Percentiles rank a stretch among this genome's conserved stretches.
Evolutionary conservation across 2,329 filamentous ascomycete genomes (phyloP).

Genomic region (Ophiosphaerella korrae): DNA sequence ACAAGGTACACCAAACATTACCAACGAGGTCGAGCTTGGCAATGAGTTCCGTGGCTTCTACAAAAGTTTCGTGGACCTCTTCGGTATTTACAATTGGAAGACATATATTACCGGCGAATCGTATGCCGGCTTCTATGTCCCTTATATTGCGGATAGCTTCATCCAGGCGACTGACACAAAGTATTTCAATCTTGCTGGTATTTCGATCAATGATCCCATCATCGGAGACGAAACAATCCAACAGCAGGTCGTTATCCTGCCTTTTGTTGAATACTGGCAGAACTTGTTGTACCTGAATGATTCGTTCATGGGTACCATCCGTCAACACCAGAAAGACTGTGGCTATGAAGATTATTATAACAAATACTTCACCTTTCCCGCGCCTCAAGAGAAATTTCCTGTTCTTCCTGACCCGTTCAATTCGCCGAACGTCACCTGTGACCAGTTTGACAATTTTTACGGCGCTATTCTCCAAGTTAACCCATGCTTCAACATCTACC

Average conservation of each 20-base stretch:
- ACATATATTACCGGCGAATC: conserved; percentile 62
- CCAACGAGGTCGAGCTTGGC: conserved; percentile 54
- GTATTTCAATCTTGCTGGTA: conserved; percentile 59
- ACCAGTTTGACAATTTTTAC: conserved; percentile 49
- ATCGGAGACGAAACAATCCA: conserved; percentile 50
- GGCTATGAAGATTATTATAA: conserved; percentile 29
- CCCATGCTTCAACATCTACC: conserved; percentile 59
- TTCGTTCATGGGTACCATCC: conserved; percentile 46
- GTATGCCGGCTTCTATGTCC: conserved; percentile 62
- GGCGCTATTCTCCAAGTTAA: conserved; percentile 50
- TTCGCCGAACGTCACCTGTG: conserved; percentile 40
- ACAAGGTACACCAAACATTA: conserved; percentile 52
- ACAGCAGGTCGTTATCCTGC: conserved; percentile 42
- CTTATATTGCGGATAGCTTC: conserved; percentile 62
- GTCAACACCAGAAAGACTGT: conserved; percentile 35
- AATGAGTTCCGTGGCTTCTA: conserved; percentile 57
- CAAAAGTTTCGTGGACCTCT: conserved; percentile 62
- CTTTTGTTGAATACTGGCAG: conserved; percentile 48
- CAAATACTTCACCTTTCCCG: conserved; percentile 49
- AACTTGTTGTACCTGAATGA: conserved; percentile 52
- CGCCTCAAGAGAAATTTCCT: conserved; percentile 41
- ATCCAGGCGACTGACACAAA: conserved; percentile 58
- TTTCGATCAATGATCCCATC: conserved; percentile 56
- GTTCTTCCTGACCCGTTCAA: conserved; percentile 29
- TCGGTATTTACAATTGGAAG: conserved; percentile 59